phyloP scores from a whole-genome alignment of 176 grass and related monocot genomes.

The Triticum monococcum region DNA sequence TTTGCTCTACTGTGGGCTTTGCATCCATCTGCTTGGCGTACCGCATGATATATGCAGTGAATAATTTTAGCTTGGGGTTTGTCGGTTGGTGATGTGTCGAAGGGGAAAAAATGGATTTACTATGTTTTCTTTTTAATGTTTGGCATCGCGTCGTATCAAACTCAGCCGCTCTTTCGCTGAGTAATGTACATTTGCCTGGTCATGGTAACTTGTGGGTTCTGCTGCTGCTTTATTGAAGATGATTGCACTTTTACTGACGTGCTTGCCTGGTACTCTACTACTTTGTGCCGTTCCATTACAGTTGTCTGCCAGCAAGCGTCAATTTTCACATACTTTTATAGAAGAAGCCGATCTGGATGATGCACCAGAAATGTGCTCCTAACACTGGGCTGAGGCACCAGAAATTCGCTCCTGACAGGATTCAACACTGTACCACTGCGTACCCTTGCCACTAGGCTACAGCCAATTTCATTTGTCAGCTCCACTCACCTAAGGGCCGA shows the following conservation, averaged over 20 bases:
- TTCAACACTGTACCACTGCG: no score
- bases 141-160: constrained; percentile 40
- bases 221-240: constrained; percentile 44
- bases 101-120: constrained; percentile 16
- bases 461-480: no score
- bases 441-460: no score
- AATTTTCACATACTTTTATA: no score
- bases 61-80: constrained; percentile 59
- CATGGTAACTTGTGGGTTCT: constrained; percentile 36
- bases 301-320: no score
- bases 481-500: no score
- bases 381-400: no score
- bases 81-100: constrained; percentile 40
- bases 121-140: constrained; percentile 12
- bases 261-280: background rate
- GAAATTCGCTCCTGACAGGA: no score
- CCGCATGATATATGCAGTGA: constrained; percentile 55
- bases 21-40: constrained; percentile 42
- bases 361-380: no score
- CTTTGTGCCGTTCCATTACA: background rate
- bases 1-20: constrained; percentile 41
- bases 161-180: constrained; percentile 36
- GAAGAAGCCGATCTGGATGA: no score
- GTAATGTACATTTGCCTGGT: constrained; percentile 65
- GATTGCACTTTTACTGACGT: constrained; percentile 32